Base-by-base conservation (phyloP, 768 basidiomycete species). In the Boletus reticulatus region DNA sequence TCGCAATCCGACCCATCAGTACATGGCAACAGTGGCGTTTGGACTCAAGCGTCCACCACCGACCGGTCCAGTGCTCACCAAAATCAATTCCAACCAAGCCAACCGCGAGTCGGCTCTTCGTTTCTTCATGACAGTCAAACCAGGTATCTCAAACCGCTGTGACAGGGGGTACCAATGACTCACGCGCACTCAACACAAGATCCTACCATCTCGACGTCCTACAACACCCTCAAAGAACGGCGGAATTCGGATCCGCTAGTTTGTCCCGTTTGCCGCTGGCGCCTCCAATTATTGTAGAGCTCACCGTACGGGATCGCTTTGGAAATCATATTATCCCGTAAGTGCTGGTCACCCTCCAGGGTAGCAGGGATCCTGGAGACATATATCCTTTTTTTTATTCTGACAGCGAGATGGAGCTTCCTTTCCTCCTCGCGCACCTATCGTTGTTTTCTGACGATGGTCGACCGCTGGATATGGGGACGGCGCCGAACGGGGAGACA, bases 391-490 rank as follows among this genome's bases (percentile, higher is more conserved):
- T 46, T 59, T 56, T 65, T 57, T 60, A 22, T 49, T 60, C 50
- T 50, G 56, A n/a, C 67, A 95, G 94, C 43, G 88, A 93, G 70
- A 78, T 82, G 61, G 94, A 95, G 64, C 76, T 94, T 42, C 92
- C 92, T 6, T 97, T 94, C 72, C 80, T 97, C 43, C 80, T 95
- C 59, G 89, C 92, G 31, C 88, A 93, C 64, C 74, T 94, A 49
- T 87, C 90, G 4, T 72, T 96, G 32, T 85, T 81, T 67, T 83
- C 84, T 29, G 85, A 78, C 22, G 87, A 92, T 57, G 92, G 90
- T 16, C 78, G 77, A 24, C 69, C 83, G 19, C 67, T 91, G 68
- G 87, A 92, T 61, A 79, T 83, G 73, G 83, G 82, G n/a, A 78
- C 82, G 22, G 77, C 80, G 7, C 80, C 82, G 19, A 67, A 58